Evolutionary conservation across 2,329 filamentous ascomycete species (phyloP).

Genomic region (Pestalotiopsis sp.): DNA sequence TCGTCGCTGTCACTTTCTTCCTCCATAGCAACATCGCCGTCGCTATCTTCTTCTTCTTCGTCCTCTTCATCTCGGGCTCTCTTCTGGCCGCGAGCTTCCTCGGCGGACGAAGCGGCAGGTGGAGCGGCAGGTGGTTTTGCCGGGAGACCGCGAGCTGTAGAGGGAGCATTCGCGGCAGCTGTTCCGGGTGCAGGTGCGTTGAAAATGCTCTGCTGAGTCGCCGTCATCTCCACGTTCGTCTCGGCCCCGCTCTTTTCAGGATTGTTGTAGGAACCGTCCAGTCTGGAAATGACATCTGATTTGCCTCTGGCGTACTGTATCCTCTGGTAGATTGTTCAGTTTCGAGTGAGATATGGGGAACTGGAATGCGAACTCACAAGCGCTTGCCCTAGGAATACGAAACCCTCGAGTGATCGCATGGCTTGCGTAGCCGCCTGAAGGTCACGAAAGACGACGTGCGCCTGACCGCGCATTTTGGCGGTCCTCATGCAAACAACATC

Average conservation of each 20-base stretch:
- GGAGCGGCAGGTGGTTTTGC: conserved; percentile 51
- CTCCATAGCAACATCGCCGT: conserved; percentile 66
- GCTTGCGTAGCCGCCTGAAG: conserved; percentile 91
- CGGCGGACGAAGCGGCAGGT: conserved; percentile 52
- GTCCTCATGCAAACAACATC: conserved; percentile 92
- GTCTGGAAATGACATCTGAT: conserved; percentile 84
- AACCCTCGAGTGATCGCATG: conserved; percentile 85
- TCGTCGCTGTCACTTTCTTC: conserved; percentile 66
- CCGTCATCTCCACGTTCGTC: conserved; percentile 66
- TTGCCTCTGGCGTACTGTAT: conserved; percentile 90
- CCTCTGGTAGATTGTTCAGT: conserved; percentile 57
- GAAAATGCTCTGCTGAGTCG: conserved; percentile 81
- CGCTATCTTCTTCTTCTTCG: conserved; percentile 63
- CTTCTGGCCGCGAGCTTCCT: conserved; percentile 68
- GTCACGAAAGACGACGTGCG: conserved; percentile 89
- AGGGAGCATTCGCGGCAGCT: conserved; percentile 40
- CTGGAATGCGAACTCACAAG: conserved; percentile 63
- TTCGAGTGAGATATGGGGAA: not conserved
- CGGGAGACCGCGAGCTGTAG: conserved; percentile 41
- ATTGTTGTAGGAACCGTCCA: conserved; percentile 86
- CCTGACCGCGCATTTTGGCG: conserved; percentile 91
- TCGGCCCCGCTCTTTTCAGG: conserved; percentile 52
- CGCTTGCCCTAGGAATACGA: conserved; percentile 81
- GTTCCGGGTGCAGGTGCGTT: conserved; percentile 63
- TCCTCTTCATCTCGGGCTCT: conserved; percentile 70